Evolutionary conservation across 2,329 filamentous ascomycete species (phyloP).

Genomic region (Phyllosticta paracitricarpa): DNA sequence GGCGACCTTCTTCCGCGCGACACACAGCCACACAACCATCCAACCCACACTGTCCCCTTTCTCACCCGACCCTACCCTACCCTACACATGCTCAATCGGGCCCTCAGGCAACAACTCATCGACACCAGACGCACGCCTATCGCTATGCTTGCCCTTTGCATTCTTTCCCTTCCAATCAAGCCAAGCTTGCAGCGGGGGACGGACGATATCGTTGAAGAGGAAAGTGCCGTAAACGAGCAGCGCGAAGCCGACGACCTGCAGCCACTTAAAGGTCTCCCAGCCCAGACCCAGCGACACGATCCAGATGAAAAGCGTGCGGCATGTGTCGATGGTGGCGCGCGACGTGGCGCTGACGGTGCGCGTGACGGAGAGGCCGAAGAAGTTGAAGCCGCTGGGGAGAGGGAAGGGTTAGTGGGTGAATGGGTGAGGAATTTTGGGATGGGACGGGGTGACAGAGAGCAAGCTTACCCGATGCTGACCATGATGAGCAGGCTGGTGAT

Average conservation of each 20-base stretch:
- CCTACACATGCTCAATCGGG: conserved; percentile 59
- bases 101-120: conserved; percentile 67
- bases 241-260: conserved; percentile 82
- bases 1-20: too few relatives aligned
- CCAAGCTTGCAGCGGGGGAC: conserved; percentile 63
- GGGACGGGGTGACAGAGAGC: not conserved
- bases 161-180: conserved; percentile 37
- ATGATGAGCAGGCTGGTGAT: conserved; percentile 82
- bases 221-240: conserved; percentile 94
- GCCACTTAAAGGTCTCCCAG: conserved; percentile 97
- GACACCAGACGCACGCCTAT: conserved; percentile 16
- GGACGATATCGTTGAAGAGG: conserved; percentile 88
- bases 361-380: conserved; percentile 92
- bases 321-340: conserved; percentile 93
- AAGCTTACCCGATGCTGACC: conserved; percentile 82
- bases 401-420: not conserved
- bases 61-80: not conserved
- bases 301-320: conserved; percentile 97
- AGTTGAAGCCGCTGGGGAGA: conserved; percentile 76
- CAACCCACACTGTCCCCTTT: too few relatives aligned
- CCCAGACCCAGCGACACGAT: conserved; percentile 83
- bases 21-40: too few relatives aligned
- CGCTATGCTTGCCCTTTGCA: conserved; percentile 22
- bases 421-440: not conserved
- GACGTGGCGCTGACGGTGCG: conserved; percentile 83